phyloP scores from a whole-genome alignment of 2,329 filamentous ascomycete species.

The Mollisiaceae sp. region DNA sequence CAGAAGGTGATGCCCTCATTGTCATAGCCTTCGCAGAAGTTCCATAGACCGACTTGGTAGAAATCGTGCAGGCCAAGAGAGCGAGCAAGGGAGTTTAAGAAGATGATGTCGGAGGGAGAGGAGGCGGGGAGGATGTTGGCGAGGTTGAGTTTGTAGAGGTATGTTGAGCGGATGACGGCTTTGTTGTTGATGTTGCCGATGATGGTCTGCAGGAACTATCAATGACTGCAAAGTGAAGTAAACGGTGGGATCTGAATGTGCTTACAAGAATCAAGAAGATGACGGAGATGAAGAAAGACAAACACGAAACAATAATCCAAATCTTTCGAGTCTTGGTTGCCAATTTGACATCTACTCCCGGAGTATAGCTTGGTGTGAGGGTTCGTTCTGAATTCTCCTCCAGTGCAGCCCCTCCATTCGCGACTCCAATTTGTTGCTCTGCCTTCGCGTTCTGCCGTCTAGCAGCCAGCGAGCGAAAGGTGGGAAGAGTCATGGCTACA shows the following conservation, averaged over 20 bases:
- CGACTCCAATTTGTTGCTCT: constrained; percentile 23
- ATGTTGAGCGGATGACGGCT: constrained; percentile 69
- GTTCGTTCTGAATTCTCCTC: constrained; percentile 34
- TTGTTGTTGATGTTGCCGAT: constrained; percentile 74
- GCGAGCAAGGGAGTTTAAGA: constrained; percentile 87
- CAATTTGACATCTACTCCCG: constrained; percentile 47
- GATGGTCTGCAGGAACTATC: constrained; percentile 51
- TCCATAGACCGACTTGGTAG: constrained; percentile 92
- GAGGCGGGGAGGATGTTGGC: constrained; percentile 64
- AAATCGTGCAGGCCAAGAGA: constrained; percentile 91
- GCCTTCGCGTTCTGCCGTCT: constrained; percentile 28
- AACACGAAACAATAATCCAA: constrained; percentile 65
- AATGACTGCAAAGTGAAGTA: background rate
- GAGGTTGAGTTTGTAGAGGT: constrained; percentile 85
- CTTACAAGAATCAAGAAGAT: constrained; percentile 79
- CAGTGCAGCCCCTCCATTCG: constrained; percentile 3
- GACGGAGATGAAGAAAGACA: constrained; percentile 75
- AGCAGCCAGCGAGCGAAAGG: constrained; percentile 36
- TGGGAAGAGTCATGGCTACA: constrained; percentile 40
- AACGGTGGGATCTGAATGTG: constrained; percentile 1
- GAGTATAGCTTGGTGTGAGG: constrained; percentile 30
- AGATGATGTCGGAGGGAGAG: constrained; percentile 57
- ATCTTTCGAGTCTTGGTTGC: constrained; percentile 56
- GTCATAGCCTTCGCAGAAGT: constrained; percentile 86
- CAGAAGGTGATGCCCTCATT: constrained; percentile 77